A percentile compares a stretch with the other conserved stretches of the same genome.
phyloP scores from a whole-genome alignment of 148 eudicot species.

The Bassia scoparia region DNA sequence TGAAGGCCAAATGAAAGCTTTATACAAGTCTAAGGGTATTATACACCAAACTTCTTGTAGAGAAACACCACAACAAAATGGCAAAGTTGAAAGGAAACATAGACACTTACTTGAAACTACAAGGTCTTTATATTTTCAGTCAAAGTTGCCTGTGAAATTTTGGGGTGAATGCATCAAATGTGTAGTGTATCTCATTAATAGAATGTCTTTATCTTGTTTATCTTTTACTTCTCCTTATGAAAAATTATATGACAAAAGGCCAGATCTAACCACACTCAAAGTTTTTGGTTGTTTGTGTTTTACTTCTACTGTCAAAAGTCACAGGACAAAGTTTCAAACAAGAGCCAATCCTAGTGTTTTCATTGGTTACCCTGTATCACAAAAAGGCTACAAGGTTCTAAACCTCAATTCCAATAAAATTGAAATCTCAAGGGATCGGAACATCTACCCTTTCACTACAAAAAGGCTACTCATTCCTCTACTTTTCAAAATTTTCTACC shows the following conservation, averaged over 20 bases:
- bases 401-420: too few species aligned
- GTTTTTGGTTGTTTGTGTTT: too few species aligned
- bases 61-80: not conserved
- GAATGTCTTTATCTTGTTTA: not conserved
- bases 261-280: too few species aligned
- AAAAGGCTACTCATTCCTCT: too few species aligned
- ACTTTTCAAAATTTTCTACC: too few species aligned
- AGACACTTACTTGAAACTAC: not conserved
- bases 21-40: not conserved
- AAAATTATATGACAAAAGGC: not conserved
- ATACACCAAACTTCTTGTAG: not conserved
- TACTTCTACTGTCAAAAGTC: too few species aligned
- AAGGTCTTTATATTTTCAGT: not conserved
- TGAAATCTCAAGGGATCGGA: too few species aligned
- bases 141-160: not conserved
- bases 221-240: not conserved
- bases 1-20: not conserved
- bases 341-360: too few species aligned
- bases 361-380: too few species aligned
- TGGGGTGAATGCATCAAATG: not conserved
- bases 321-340: too few species aligned
- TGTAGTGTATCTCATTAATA: not conserved
- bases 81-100: not conserved
- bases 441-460: too few species aligned
- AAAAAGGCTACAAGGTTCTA: too few species aligned